Conservation (phyloP, 1,284 basidiomycete genomes). For the Sanguinoderma infundibulare region DNA sequence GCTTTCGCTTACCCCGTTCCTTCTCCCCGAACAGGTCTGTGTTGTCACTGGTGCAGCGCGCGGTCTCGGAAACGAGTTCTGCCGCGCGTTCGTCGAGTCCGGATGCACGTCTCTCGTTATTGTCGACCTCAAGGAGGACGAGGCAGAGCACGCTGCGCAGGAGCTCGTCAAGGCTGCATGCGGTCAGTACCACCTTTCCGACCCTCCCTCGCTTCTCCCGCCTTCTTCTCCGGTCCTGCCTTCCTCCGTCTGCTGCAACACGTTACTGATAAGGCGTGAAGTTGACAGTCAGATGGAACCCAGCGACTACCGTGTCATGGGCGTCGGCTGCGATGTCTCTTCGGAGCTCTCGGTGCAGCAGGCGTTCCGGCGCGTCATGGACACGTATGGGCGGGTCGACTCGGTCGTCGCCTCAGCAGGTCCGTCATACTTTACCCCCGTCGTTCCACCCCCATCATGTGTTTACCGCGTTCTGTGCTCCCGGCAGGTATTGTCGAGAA, state of each 20-base stretch:
- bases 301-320: constrained; percentile 74
- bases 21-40: constrained; percentile 65
- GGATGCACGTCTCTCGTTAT: constrained; percentile 86
- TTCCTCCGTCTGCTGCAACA: constrained; percentile 3
- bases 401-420: constrained; percentile 89
- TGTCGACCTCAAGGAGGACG: constrained; percentile 81
- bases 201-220: constrained; percentile 8
- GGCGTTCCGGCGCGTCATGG: constrained; percentile 70
- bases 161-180: constrained; percentile 68
- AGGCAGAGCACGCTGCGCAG: constrained; percentile 73
- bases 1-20: constrained; percentile 2
- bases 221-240: constrained; percentile 7
- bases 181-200: constrained; percentile 41
- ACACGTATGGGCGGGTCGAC: constrained; percentile 85
- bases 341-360: constrained; percentile 80
- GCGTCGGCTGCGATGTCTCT: constrained; percentile 88
- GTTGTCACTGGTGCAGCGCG: constrained; percentile 94
- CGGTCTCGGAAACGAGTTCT: constrained; percentile 89
- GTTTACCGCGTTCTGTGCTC: constrained; percentile 3
- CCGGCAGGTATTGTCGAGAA: constrained; percentile 88
- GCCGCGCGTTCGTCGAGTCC: constrained; percentile 86
- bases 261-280: constrained; percentile 47
- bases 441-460: background rate
- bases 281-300: constrained; percentile 63
- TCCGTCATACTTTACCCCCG: constrained; percentile 41